Percentiles rank a stretch among this genome's conserved stretches.
Conservation (phyloP, 306 rosid genomes). For the Cicer bijugum region DNA sequence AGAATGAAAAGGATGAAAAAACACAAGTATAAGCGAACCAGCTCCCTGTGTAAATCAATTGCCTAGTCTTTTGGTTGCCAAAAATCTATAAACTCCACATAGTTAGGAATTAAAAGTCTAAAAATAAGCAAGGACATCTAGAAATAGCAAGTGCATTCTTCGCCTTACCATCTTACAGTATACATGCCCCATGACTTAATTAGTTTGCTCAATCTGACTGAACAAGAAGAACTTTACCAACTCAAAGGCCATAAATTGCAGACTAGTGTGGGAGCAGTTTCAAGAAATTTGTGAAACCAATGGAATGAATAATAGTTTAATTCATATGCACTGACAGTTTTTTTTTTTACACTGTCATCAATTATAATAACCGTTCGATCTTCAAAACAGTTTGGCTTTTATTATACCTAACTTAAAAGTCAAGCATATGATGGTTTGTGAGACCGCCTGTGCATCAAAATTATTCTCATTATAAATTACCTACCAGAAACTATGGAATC, state of each 20-base stretch:
- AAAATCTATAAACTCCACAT: background rate
- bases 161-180: conserved; percentile 7
- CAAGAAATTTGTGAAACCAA: conserved; percentile 6
- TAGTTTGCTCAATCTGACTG: conserved; percentile 32
- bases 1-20: conserved; percentile 27
- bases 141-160: background rate
- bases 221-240: conserved; percentile 8
- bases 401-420: too few relatives aligned
- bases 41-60: conserved; percentile 3
- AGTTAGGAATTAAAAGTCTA: background rate
- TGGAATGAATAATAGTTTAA: conserved; percentile 1
- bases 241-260: conserved; percentile 6
- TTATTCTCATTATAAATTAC: background rate
- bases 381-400: too few relatives aligned
- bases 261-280: conserved; percentile 1
- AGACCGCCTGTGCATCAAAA: too few relatives aligned
- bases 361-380: too few relatives aligned
- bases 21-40: conserved; percentile 19
- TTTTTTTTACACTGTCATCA: too few relatives aligned
- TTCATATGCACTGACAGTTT: too few relatives aligned
- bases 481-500: conserved; percentile 15
- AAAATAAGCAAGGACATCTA: conserved; percentile 1
- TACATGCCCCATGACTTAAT: conserved; percentile 10
- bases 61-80: conserved; percentile 12
- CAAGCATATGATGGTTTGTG: too few relatives aligned